These are phyloP conservation scores for Diplodia sapinea DNA, from an alignment of 2,329 filamentous ascomycete genomes.

Conservation along the genomic window DNA sequence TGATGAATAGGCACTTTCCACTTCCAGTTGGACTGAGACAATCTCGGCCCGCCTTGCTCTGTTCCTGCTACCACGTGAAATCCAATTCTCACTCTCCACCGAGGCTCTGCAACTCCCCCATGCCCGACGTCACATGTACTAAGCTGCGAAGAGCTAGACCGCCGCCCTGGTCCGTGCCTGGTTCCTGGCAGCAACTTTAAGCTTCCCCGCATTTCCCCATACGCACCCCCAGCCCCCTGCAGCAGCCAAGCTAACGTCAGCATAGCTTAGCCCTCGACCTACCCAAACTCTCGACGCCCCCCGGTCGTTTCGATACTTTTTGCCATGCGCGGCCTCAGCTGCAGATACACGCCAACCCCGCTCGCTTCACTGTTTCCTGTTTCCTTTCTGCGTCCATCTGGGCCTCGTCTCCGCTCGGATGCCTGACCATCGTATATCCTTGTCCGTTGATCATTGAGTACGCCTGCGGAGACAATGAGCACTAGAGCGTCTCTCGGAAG, in stretches of 20 bases:
- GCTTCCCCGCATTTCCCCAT: slow-evolving; percentile 32
- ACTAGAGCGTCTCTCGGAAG: slow-evolving; percentile 3
- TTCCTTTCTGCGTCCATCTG: too few relatives aligned
- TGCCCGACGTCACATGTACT: slow-evolving; percentile 13
- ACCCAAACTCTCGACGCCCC: neutral
- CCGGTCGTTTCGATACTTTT: too few relatives aligned
- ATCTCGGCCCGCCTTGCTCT: neutral
- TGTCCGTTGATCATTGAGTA: too few relatives aligned
- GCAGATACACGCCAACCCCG: neutral
- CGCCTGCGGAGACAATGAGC: slow-evolving; percentile 21
- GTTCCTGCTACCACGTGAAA: slow-evolving; percentile 17
- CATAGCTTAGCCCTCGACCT: slow-evolving; percentile 9
- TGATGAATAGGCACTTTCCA: neutral
- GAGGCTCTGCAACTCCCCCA: slow-evolving; percentile 19
- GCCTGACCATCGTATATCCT: neutral
- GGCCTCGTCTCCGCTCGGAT: neutral
- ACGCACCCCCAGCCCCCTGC: slow-evolving; percentile 3
- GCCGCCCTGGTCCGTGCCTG: slow-evolving; percentile 28
- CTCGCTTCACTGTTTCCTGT: slow-evolving; percentile 9
- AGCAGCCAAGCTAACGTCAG: slow-evolving; percentile 14
- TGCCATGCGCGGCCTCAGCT: neutral
- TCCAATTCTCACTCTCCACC: slow-evolving; percentile 21
- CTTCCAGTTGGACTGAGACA: slow-evolving; percentile 1
- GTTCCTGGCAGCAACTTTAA: slow-evolving; percentile 32
- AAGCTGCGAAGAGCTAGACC: slow-evolving; percentile 9